Conservation (phyloP, 768 basidiomycete species). For the Auricularia cornea region DNA sequence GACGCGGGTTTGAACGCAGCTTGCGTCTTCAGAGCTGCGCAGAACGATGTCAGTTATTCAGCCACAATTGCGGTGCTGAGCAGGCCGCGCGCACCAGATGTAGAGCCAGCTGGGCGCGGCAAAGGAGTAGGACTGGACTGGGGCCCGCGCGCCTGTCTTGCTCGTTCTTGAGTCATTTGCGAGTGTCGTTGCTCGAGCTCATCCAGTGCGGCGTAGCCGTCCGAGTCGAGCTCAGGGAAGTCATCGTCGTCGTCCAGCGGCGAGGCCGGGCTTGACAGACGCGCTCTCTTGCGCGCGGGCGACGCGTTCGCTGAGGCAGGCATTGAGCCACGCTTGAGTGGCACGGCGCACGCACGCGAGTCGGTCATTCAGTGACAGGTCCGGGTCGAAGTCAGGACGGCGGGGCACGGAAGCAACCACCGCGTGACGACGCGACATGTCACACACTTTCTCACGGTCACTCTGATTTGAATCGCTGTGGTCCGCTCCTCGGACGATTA, state of each 20-base stretch:
- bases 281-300: constrained; percentile 48
- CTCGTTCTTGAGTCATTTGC: constrained; percentile 17
- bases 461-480: no score
- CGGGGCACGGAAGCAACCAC: no score
- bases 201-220: constrained; percentile 49
- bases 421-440: no score
- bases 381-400: no score
- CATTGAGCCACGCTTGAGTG: not conserved
- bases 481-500: no score
- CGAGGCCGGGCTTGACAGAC: constrained; percentile 40
- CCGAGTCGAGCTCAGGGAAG: constrained; percentile 41
- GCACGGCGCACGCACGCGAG: no score
- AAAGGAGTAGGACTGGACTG: not conserved
- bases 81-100: not conserved
- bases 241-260: constrained; percentile 60
- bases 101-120: not conserved
- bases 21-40: no score
- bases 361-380: no score
- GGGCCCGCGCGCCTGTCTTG: not conserved
- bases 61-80: no score
- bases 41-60: no score
- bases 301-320: constrained; percentile 15
- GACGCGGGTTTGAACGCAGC: no score
- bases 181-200: constrained; percentile 39
- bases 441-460: no score